phyloP scores from a whole-genome alignment of 306 rosid species.

The Prunus dulcis region DNA sequence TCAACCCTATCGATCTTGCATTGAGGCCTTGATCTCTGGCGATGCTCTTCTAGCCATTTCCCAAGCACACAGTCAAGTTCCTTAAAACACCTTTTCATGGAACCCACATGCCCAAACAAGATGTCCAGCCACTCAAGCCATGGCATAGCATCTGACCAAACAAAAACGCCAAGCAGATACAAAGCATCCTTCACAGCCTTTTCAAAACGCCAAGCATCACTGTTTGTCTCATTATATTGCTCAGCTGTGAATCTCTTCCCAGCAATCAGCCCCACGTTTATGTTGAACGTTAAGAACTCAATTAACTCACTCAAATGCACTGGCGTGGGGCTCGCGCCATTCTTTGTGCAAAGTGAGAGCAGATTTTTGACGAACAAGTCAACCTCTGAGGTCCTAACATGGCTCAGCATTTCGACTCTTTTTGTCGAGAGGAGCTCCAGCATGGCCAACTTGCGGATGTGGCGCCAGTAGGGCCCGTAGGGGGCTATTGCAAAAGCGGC shows the following conservation, averaged over 20 bases:
- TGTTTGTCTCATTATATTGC: conserved; percentile 3
- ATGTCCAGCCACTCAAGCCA: conserved; percentile 39
- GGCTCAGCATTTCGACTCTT: conserved; percentile 36
- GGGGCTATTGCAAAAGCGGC: conserved; percentile 50
- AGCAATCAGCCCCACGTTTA: conserved; percentile 38
- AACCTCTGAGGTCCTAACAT: conserved; percentile 35
- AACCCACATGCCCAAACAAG: conserved; percentile 40
- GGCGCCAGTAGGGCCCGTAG: conserved; percentile 61
- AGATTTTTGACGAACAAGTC: conserved; percentile 36
- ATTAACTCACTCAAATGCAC: conserved; percentile 37
- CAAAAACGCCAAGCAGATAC: conserved; percentile 54
- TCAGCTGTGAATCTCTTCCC: conserved; percentile 45
- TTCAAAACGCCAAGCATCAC: conserved; percentile 36
- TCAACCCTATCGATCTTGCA: not conserved
- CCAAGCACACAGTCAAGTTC: conserved; percentile 36
- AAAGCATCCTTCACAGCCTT: conserved; percentile 36
- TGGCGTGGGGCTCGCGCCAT: not conserved
- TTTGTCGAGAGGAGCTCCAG: conserved; percentile 29
- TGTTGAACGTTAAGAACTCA: conserved; percentile 51
- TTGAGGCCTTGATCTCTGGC: not conserved
- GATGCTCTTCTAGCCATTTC: conserved; percentile 49
- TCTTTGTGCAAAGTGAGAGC: conserved; percentile 7
- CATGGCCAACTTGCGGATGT: conserved; percentile 42
- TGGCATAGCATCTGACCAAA: conserved; percentile 44
- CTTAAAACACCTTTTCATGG: conserved; percentile 47